Conservation (phyloP, 2,329 filamentous ascomycete species). For the Ceratocystis diversiconidia region DNA sequence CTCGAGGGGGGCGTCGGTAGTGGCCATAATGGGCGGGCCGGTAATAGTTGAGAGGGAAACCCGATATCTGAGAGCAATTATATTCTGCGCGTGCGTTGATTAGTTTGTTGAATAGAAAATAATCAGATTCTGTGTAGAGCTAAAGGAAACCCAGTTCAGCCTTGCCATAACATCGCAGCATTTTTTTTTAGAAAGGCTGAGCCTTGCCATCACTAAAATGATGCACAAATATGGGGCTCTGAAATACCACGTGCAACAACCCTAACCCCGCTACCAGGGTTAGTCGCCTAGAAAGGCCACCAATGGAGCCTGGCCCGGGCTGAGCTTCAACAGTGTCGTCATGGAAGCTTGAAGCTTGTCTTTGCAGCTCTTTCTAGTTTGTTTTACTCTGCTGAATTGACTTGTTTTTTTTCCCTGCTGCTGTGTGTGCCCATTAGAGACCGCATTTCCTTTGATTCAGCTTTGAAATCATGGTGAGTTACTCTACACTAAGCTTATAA, state of each 20-base stretch:
- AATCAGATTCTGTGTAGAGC: not conserved
- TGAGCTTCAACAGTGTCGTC: conserved; percentile 7
- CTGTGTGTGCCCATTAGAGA: not conserved
- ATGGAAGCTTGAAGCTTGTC: conserved; percentile 16
- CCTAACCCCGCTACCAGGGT: conserved; percentile 2
- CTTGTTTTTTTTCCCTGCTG: not conserved
- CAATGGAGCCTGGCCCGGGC: not conserved
- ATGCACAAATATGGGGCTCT: not conserved
- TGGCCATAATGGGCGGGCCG: not conserved
- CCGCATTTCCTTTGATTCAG: not conserved
- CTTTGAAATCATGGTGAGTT: conserved; percentile 7
- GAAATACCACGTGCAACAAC: not conserved
- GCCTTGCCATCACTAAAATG: not conserved
- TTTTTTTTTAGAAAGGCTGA: conserved; percentile 10
- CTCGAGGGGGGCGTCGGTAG: conserved; percentile 39
- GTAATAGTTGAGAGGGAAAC: not conserved
- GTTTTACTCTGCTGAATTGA: no score
- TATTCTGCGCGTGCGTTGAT: not conserved
- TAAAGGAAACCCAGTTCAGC: not conserved
- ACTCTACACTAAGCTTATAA: not conserved
- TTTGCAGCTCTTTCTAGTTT: not conserved
- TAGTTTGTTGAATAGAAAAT: not conserved
- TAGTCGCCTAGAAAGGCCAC: not conserved
- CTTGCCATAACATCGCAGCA: not conserved
- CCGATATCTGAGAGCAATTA: not conserved